A percentile compares a stretch with the other conserved stretches of the same genome.
phyloP scores from a whole-genome alignment of 1,139 yeast genomes.

The Diutina ranongensis region DNA sequence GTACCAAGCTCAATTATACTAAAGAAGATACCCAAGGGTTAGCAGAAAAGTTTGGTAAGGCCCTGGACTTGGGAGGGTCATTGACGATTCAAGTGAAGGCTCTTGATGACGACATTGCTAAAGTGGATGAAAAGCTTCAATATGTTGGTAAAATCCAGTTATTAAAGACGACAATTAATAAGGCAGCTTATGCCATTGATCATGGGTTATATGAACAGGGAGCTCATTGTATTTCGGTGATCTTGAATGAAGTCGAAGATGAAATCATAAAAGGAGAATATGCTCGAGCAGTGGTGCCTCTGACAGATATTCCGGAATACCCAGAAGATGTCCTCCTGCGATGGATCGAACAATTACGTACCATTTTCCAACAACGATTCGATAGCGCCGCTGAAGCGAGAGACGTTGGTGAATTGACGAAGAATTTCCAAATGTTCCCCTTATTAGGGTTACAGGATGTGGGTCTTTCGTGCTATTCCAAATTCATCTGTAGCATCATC shows the following conservation, averaged over 20 bases:
- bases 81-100: slow-evolving; percentile 61
- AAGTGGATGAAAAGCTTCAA: slow-evolving; percentile 51
- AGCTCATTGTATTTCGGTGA: slow-evolving; percentile 46
- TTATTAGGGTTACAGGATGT: slow-evolving; percentile 58
- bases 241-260: slow-evolving; percentile 41
- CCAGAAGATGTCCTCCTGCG: slow-evolving; percentile 47
- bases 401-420: slow-evolving; percentile 61
- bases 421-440: slow-evolving; percentile 81
- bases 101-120: slow-evolving; percentile 58
- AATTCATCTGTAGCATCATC: slow-evolving; percentile 75
- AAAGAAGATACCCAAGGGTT: slow-evolving; percentile 34
- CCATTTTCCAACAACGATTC: slow-evolving; percentile 51
- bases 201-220: slow-evolving; percentile 62
- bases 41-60: slow-evolving; percentile 39
- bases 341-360: slow-evolving; percentile 50
- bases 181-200: slow-evolving; percentile 59
- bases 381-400: slow-evolving; percentile 54
- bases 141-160: slow-evolving; percentile 58
- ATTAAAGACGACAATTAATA: slow-evolving; percentile 52
- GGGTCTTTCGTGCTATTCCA: slow-evolving; percentile 75
- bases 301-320: slow-evolving; percentile 75
- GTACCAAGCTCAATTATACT: slow-evolving; percentile 28
- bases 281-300: slow-evolving; percentile 80
- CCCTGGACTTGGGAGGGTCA: slow-evolving; percentile 54
- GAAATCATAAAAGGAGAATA: slow-evolving; percentile 48